phyloP scores from a whole-genome alignment of 768 basidiomycete species.

The Jaapia argillacea region DNA sequence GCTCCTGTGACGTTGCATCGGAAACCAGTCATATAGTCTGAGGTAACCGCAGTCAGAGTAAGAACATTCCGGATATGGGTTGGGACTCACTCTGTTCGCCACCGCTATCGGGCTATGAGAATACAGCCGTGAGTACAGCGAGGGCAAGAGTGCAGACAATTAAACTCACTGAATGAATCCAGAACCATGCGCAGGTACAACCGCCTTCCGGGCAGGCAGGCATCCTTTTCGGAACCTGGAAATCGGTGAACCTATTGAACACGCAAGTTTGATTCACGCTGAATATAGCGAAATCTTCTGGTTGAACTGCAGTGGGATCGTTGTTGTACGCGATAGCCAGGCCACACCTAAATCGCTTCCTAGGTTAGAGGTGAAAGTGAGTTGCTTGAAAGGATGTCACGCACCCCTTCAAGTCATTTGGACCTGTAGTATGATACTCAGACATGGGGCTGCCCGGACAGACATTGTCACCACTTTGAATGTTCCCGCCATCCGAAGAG shows the following conservation, averaged over 20 bases:
- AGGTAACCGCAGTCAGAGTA: not conserved
- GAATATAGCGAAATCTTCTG: conserved; percentile 33
- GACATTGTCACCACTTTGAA: conserved; percentile 8
- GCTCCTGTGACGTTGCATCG: conserved; percentile 26
- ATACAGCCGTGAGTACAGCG: not conserved
- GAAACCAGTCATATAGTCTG: conserved; percentile 31
- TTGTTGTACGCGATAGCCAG: conserved; percentile 35
- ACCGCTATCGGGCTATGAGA: conserved; percentile 19
- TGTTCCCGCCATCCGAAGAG: conserved; percentile 7
- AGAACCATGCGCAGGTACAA: conserved; percentile 35
- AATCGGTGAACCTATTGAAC: conserved; percentile 28
- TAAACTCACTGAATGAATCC: conserved; percentile 23
- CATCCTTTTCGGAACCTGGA: conserved; percentile 30
- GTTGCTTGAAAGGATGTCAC: too few relatives aligned
- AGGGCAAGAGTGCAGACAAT: not conserved
- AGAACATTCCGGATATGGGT: not conserved
- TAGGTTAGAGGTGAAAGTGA: too few relatives aligned
- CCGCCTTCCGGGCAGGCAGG: conserved; percentile 31
- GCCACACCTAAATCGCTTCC: conserved; percentile 11
- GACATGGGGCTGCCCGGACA: conserved; percentile 13
- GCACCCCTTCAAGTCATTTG: conserved; percentile 22
- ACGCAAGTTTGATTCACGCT: conserved; percentile 33
- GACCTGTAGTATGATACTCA: conserved; percentile 20
- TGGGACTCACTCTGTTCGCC: conserved; percentile 23
- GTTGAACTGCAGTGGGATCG: conserved; percentile 23